phyloP scores from a whole-genome alignment of 2,329 filamentous ascomycete species.

The Apiospora pterosperma region DNA sequence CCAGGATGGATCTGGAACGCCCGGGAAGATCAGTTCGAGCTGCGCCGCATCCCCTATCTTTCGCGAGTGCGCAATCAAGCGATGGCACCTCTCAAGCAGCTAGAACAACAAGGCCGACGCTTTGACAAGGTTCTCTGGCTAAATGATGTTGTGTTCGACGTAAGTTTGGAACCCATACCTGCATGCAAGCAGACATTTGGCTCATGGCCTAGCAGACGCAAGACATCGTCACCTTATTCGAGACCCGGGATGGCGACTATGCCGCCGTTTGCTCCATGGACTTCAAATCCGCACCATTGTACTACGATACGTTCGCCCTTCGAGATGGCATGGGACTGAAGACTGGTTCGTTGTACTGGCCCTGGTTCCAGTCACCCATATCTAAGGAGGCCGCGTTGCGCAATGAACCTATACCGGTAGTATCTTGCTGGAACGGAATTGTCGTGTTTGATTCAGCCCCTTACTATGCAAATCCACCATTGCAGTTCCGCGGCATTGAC shows the following conservation, averaged over 20 bases:
- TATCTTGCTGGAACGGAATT: constrained; percentile 69
- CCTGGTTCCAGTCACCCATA: constrained; percentile 49
- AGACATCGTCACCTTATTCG: constrained; percentile 51
- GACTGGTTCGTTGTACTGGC: constrained; percentile 51
- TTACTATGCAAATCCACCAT: constrained; percentile 40
- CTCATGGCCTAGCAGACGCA: constrained; percentile 19
- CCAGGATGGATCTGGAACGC: constrained; percentile 60
- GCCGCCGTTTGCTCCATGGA: constrained; percentile 60
- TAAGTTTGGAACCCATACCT: constrained; percentile 22
- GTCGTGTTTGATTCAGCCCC: constrained; percentile 41
- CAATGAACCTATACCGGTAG: constrained; percentile 52
- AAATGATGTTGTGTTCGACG: constrained; percentile 59
- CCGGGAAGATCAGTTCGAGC: constrained; percentile 46
- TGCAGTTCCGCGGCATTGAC: constrained; percentile 60
- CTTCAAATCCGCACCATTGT: constrained; percentile 48
- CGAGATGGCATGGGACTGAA: constrained; percentile 52
- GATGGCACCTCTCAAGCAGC: constrained; percentile 53
- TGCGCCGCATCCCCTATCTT: constrained; percentile 67
- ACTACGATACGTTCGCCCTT: constrained; percentile 61
- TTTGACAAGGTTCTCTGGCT: constrained; percentile 59
- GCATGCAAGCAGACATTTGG: neutral
- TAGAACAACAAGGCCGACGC: constrained; percentile 42
- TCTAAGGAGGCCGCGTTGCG: constrained; percentile 43
- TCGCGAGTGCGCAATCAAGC: constrained; percentile 60
- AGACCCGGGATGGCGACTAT: constrained; percentile 52